These are phyloP conservation scores for Hydrangea macrophylla DNA, from an alignment of 148 eudicot species.

Conservation along the genomic window DNA sequence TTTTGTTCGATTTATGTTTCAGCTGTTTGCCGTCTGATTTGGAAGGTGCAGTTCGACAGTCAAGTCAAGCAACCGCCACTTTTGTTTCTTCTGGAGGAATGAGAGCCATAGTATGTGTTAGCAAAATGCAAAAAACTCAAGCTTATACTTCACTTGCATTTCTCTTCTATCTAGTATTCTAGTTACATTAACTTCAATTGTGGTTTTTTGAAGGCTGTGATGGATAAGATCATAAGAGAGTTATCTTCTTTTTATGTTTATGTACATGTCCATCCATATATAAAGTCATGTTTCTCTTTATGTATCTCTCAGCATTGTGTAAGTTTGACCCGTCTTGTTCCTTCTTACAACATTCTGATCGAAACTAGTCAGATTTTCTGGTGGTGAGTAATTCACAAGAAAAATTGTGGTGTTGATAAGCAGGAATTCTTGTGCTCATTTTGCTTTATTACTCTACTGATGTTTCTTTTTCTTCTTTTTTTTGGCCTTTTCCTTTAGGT, in stretches of 20 bases:
- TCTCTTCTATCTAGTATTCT: too few species aligned
- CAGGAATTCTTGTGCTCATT: neutral
- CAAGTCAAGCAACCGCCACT: conserved; percentile 74
- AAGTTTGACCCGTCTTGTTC: neutral
- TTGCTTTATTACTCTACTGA: neutral
- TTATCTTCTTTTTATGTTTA: neutral
- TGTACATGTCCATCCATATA: too few species aligned
- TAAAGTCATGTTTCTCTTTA: neutral
- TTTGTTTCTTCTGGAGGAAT: conserved; percentile 85
- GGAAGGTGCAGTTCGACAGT: conserved; percentile 97
- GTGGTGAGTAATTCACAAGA: neutral
- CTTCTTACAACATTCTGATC: neutral
- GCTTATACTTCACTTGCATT: neutral
- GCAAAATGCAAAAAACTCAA: neutral
- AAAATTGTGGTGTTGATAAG: neutral
- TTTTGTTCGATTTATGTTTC: conserved; percentile 24
- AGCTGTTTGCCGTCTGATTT: conserved; percentile 92
- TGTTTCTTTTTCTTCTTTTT: neutral
- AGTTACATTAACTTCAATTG: too few species aligned
- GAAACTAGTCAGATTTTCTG: neutral
- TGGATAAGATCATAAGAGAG: neutral
- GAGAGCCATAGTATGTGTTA: conserved; percentile 86
- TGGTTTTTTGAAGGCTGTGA: neutral
- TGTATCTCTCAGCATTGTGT: neutral
- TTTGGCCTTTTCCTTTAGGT: conserved; percentile 62